These are phyloP conservation scores for Alloteropsis semialata DNA, from an alignment of 176 grass and related monocot species.

Conservation along the genomic window DNA sequence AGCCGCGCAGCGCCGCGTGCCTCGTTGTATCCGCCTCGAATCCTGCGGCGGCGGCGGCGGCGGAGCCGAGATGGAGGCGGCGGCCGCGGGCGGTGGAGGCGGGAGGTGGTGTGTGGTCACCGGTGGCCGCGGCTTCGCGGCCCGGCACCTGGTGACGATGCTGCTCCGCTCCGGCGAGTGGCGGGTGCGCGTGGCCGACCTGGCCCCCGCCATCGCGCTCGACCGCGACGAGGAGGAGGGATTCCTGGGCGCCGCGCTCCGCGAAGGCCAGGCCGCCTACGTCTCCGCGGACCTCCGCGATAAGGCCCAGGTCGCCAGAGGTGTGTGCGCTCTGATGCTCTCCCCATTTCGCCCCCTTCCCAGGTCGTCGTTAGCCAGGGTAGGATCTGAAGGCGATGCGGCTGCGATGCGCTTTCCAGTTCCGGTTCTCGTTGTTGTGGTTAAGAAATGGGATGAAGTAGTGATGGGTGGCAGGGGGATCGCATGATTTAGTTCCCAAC, in stretches of 20 bases:
- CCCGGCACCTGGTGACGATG: constrained; percentile 72
- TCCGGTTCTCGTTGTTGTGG: not conserved
- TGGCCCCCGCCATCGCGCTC: constrained; percentile 53
- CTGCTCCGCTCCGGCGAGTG: constrained; percentile 70
- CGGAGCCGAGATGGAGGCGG: constrained; percentile 21
- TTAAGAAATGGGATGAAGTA: not conserved
- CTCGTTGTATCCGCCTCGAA: constrained; percentile 5
- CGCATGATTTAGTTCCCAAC: not conserved
- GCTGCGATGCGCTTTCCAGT: not conserved
- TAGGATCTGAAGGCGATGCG: not conserved
- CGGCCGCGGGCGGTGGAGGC: not conserved
- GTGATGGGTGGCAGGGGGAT: not conserved
- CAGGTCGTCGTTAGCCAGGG: not conserved
- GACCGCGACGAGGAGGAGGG: constrained; percentile 70
- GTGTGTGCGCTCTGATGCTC: constrained; percentile 25
- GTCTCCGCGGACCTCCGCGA: constrained; percentile 74
- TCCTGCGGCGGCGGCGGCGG: constrained; percentile 14
- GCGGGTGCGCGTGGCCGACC: constrained; percentile 85
- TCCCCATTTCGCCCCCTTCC: not conserved
- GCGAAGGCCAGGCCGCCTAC: constrained; percentile 61
- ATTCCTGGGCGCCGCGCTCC: constrained; percentile 63
- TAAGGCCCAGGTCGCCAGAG: constrained; percentile 73
- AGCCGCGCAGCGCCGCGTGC: not conserved
- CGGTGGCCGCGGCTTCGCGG: constrained; percentile 82
- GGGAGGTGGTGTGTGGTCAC: constrained; percentile 84